Evolutionary conservation across 306 rosid species (phyloP).

Genomic region (Ormosia semicastrata): DNA sequence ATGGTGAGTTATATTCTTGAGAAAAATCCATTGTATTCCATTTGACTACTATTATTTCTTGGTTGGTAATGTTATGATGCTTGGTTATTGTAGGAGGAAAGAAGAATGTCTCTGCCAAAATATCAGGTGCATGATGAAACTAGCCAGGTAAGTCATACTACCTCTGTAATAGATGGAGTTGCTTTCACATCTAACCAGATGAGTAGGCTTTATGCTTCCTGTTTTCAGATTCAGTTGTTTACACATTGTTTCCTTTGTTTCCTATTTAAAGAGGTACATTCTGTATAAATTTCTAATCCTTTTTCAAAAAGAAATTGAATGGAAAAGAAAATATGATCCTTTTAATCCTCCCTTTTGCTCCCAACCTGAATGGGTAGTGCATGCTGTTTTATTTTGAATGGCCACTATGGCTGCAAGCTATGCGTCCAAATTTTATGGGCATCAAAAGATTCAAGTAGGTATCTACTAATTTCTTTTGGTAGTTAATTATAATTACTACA

Average conservation of each 20-base stretch:
- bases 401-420: conserved; percentile 66
- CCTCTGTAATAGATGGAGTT: conserved; percentile 64
- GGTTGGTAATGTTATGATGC: conserved; percentile 19
- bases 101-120: conserved; percentile 87
- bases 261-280: conserved; percentile 52
- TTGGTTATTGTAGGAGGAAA: conserved; percentile 81
- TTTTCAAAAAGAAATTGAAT: conserved; percentile 27
- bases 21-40: neutral
- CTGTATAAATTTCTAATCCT: conserved; percentile 32
- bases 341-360: conserved; percentile 36
- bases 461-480: conserved; percentile 47
- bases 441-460: conserved; percentile 82
- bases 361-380: conserved; percentile 50
- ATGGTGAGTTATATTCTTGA: conserved; percentile 63
- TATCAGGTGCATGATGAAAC: conserved; percentile 99
- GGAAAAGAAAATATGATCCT: conserved; percentile 32
- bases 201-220: conserved; percentile 72
- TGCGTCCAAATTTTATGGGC: conserved; percentile 67
- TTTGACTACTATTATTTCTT: conserved; percentile 6
- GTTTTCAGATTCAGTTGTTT: conserved; percentile 54
- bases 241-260: conserved; percentile 56
- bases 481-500: conserved; percentile 42
- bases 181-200: conserved; percentile 74
- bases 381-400: conserved; percentile 54
- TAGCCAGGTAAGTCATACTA: conserved; percentile 99